A percentile compares a stretch with the other conserved stretches of the same genome.
These are phyloP conservation scores for Rhynchosporium secalis DNA, from an alignment of 2,329 filamentous ascomycete genomes.

Conservation along the genomic window DNA sequence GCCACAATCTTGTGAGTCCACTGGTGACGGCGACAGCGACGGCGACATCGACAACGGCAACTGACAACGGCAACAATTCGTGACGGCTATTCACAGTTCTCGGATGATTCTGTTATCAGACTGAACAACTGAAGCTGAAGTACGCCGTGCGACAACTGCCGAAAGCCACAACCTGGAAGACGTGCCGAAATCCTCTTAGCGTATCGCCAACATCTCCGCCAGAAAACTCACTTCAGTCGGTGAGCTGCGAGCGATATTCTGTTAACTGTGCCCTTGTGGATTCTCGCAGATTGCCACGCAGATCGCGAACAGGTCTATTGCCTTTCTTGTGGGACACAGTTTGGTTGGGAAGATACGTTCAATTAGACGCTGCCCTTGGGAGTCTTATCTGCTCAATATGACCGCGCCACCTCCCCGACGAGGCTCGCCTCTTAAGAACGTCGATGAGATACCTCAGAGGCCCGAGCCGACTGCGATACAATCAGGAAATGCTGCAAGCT, in stretches of 20 bases:
- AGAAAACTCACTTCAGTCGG: not conserved
- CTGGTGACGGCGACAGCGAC: no score
- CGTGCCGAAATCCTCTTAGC: slow-evolving; percentile 3
- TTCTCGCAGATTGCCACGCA: not conserved
- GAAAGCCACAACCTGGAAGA: not conserved
- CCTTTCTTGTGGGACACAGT: no score
- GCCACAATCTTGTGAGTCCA: not conserved
- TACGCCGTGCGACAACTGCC: not conserved
- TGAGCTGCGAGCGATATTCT: slow-evolving; percentile 3
- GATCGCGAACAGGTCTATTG: not conserved
- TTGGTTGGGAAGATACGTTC: not conserved
- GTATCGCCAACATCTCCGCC: slow-evolving; percentile 9
- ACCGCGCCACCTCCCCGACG: slow-evolving; percentile 28
- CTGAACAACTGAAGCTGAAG: not conserved
- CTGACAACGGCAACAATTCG: not conserved
- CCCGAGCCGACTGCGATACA: slow-evolving; percentile 36
- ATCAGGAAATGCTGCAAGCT: slow-evolving; percentile 17
- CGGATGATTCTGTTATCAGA: not conserved
- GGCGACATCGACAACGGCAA: not conserved
- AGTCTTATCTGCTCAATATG: slow-evolving; percentile 23
- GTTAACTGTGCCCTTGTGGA: no score
- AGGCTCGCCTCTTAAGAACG: slow-evolving; percentile 22
- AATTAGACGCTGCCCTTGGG: not conserved
- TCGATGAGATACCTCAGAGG: slow-evolving; percentile 22
- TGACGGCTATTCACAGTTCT: not conserved